Base-by-base conservation (phyloP, 164 flowering plant species). In the Aristolochia contorta region DNA sequence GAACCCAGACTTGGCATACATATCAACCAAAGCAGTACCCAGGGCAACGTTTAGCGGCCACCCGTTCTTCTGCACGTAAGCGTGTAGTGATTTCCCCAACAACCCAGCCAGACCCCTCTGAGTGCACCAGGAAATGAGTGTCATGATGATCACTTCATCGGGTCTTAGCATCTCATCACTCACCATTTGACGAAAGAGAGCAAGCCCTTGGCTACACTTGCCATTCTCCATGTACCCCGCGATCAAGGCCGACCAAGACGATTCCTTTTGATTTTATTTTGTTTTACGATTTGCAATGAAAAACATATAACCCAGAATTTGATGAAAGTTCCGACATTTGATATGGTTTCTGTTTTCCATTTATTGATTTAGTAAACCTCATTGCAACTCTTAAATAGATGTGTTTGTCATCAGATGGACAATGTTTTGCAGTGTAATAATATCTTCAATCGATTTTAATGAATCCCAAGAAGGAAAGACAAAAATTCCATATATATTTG, bases 181-280 rank as follows among this genome's bases (percentile, higher is more conserved):
- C 65, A 78, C 23, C 86, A 87, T 76, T 41, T 77, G 72, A 21
- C 83, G 74, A 30, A 79, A 81, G 10, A 83, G 66, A 7, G 16
- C 15, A 2, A 81, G 19, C 20, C 85, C 90, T 46, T 48, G 41
- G 13, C 59, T 62, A 75, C 74, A 72, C 15, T 46, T 41, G 16
- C 79, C 71, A 46, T 15, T n/a, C 48, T 56, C 59, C 54, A 80
- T 47, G 54, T 75, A 83, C 2, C 76, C 88, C 1, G 84, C 59
- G 6, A 87, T 78, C 82, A 84, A 71, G 43, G 94, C 74, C 45
- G 88, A 76, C 88, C 86, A 87, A 10, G 88, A 83, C 4, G 66
- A 68, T 37, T 3, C 43, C 43, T 37, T 37, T 10, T 37, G 43
- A 37, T 37, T 1, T 37, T 37, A 10, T 37, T 8, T 37, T 10